Conservation (phyloP, 2,329 filamentous ascomycete genomes). For the Colletotrichum sublineola region DNA sequence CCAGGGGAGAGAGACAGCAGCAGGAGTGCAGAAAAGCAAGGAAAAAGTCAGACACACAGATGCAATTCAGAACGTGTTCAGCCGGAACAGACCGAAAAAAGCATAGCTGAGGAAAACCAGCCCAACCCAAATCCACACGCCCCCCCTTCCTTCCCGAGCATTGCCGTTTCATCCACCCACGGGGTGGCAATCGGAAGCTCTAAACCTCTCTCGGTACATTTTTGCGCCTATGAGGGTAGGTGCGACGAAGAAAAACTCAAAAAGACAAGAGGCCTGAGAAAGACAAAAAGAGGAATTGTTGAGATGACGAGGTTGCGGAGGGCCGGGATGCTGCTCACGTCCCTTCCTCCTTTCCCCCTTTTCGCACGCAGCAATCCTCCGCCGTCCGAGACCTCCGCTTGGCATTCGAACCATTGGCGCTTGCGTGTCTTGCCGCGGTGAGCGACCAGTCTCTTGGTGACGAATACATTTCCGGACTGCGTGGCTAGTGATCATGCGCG, state of each 20-base stretch:
- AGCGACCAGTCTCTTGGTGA: background rate
- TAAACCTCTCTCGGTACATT: background rate
- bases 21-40: background rate
- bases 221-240: background rate
- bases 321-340: conserved; percentile 2
- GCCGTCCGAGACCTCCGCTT: conserved; percentile 10
- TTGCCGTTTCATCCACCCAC: background rate
- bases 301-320: conserved; percentile 17
- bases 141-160: background rate
- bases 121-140: background rate
- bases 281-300: background rate
- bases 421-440: conserved; percentile 10
- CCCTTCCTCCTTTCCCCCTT: background rate
- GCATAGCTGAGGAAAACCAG: background rate
- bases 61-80: background rate
- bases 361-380: background rate
- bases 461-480: background rate
- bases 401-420: conserved; percentile 33
- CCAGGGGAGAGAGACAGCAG: background rate
- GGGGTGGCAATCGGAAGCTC: background rate
- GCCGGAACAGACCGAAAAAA: background rate
- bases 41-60: background rate
- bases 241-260: background rate
- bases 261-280: background rate
- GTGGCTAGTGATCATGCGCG: background rate